Base-by-base conservation (phyloP, 75 land plant species). In the Gnetum montanum region DNA sequence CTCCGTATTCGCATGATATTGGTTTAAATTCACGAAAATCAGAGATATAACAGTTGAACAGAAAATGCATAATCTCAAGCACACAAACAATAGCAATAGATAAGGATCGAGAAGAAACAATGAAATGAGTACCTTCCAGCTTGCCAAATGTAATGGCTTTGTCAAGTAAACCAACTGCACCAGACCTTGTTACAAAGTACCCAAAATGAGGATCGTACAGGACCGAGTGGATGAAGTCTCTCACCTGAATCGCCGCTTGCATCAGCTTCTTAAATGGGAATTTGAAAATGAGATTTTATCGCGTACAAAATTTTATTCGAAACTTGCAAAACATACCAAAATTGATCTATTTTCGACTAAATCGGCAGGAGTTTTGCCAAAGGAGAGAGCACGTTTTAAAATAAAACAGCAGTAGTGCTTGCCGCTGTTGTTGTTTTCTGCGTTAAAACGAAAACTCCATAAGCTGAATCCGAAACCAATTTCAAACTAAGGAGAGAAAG, bases 191-290 rank as follows among this genome's bases (percentile, higher is more conserved):
- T 20, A 90, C 71, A 72, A 93, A 93, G 61, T 93, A 93, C 11
- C 98, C 98, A 60, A 75, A 68, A 20, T 70, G 47, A 1, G 84
- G 87, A 47, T 89, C 69, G 31, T 93, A 93, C 55, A 93, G 53
- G 34, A 87, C 98, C 6, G 81, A 67, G 37, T 69, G 75, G 34
- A 93, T 85, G 50, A 76, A 85, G 70, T 93, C 98, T 8, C 98
- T 62, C 46, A 93, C 98, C 98, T 93, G 65, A 30, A 45, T 7
- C 47, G 20, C 7, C 0, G 24, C 6, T 48, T 3, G 27, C 23
- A 20, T 48, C 7, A 29, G 27, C 25, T 8, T 7, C 3, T 45
- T 45, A 6, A 44, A 6, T 45, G 10, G 24, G 10, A 20, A 4
- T 46, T 48, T 16, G 4, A 48, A 48, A 45, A 26, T 25, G 50